phyloP scores from a whole-genome alignment of 1,139 yeast genomes.

The Meyerozyma guilliermondii region DNA sequence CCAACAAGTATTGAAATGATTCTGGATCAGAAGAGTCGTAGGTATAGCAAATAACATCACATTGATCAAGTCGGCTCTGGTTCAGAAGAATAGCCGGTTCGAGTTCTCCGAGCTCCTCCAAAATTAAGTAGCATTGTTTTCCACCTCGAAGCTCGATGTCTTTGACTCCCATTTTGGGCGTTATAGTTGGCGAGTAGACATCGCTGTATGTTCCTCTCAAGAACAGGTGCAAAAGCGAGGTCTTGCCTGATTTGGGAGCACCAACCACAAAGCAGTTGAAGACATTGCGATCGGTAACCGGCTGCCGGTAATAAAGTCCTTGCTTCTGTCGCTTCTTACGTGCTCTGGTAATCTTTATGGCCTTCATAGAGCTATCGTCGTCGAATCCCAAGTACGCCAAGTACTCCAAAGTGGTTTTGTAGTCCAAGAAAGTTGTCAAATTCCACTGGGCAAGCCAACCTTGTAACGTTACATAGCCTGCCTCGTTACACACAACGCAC shows the following conservation, averaged over 20 bases:
- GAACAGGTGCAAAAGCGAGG: slow-evolving; percentile 77
- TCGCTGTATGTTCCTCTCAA: slow-evolving; percentile 70
- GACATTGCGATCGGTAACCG: slow-evolving; percentile 78
- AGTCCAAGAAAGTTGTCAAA: slow-evolving; percentile 85
- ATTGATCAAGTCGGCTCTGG: slow-evolving; percentile 64
- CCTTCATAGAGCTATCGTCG: slow-evolving; percentile 45
- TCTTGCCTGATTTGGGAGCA: slow-evolving; percentile 79
- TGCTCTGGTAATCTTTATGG: slow-evolving; percentile 78
- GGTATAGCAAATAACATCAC: slow-evolving; percentile 85
- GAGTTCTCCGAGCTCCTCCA: slow-evolving; percentile 85
- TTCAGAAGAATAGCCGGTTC: slow-evolving; percentile 81
- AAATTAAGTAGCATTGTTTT: slow-evolving; percentile 84
- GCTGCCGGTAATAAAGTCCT: slow-evolving; percentile 63
- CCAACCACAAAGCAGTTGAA: slow-evolving; percentile 88
- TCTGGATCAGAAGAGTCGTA: slow-evolving; percentile 97
- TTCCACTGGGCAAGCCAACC: slow-evolving; percentile 99
- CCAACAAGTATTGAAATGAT: slow-evolving; percentile 78
- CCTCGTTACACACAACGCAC: slow-evolving; percentile 83
- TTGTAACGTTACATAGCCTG: slow-evolving; percentile 84
- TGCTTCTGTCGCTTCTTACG: slow-evolving; percentile 60
- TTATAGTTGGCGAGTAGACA: slow-evolving; percentile 74
- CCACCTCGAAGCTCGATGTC: slow-evolving; percentile 95
- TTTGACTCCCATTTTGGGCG: slow-evolving; percentile 78
- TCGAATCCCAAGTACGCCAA: slow-evolving; percentile 88
- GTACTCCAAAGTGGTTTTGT: slow-evolving; percentile 79